Evolutionary conservation across 306 rosid genomes (phyloP).

Genomic region (Mucuna pruriens): DNA sequence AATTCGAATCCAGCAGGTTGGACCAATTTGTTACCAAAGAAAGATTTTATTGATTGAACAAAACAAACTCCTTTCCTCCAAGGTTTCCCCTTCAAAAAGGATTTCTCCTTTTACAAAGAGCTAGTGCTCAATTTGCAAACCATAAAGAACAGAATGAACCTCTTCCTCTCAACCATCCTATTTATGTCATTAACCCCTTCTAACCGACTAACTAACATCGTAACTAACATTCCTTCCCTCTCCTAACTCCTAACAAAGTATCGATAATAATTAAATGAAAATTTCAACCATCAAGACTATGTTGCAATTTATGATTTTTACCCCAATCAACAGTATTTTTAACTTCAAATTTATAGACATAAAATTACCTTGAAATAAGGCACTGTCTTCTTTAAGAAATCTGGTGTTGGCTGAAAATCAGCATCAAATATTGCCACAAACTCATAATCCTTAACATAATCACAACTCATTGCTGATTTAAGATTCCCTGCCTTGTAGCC

Average conservation of each 20-base stretch:
- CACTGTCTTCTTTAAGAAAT: constrained; percentile 89
- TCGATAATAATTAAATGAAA: too few species aligned
- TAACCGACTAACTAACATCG: too few species aligned
- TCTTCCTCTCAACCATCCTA: too few species aligned
- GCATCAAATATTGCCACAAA: constrained; percentile 98
- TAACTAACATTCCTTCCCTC: too few species aligned
- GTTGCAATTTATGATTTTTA: too few species aligned
- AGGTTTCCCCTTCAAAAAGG: not conserved
- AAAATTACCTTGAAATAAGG: constrained; percentile 91
- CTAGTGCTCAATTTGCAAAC: not conserved
- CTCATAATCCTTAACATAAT: constrained; percentile 93
- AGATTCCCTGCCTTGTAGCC: constrained; percentile 99
- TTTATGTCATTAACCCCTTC: too few species aligned
- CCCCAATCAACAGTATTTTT: constrained; percentile 1
- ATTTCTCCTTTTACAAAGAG: not conserved
- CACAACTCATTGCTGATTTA: constrained; percentile 95
- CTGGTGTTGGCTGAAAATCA: constrained; percentile 97
- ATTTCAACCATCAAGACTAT: too few species aligned
- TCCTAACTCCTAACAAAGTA: too few species aligned
- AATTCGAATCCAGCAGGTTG: not conserved
- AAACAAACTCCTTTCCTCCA: not conserved
- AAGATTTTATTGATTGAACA: not conserved
- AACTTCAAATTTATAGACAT: not conserved
- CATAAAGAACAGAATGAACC: not conserved
- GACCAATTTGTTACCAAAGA: not conserved